Conservation (phyloP, 2,329 filamentous ascomycete genomes). For the Emericellopsis cladophorae region DNA sequence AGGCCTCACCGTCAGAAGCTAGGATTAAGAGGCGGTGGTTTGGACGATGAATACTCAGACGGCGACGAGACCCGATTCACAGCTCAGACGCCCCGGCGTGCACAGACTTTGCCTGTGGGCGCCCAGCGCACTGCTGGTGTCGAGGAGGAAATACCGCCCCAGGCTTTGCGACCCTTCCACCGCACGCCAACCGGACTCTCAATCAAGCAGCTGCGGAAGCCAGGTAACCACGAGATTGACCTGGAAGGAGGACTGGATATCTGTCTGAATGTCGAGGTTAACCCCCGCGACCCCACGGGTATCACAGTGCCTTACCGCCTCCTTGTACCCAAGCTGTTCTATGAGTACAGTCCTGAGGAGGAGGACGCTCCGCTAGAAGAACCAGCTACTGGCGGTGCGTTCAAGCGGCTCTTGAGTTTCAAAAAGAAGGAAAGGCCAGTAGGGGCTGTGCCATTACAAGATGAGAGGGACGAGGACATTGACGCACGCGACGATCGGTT, state of each 20-base stretch:
- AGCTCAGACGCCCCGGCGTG: constrained; percentile 19
- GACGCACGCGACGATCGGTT: neutral
- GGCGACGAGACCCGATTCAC: constrained; percentile 48
- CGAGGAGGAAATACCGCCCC: neutral
- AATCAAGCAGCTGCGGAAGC: constrained; percentile 44
- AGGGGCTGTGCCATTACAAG: neutral
- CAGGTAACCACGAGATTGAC: constrained; percentile 50
- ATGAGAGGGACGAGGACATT: neutral
- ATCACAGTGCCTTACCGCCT: constrained; percentile 81
- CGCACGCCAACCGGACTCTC: constrained; percentile 59
- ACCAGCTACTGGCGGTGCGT: constrained; percentile 13
- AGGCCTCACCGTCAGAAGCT: constrained; percentile 9
- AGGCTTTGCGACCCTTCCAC: constrained; percentile 36
- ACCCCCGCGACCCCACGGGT: constrained; percentile 71
- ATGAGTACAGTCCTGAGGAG: constrained; percentile 35
- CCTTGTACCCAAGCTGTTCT: constrained; percentile 66
- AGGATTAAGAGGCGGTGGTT: constrained; percentile 26
- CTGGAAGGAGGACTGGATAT: constrained; percentile 78
- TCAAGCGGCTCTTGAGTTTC: constrained; percentile 33
- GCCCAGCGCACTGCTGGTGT: constrained; percentile 9
- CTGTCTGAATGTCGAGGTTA: constrained; percentile 80
- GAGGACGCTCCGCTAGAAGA: constrained; percentile 11
- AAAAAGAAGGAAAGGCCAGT: constrained; percentile 17
- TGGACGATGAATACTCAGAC: constrained; percentile 34
- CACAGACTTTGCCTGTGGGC: constrained; percentile 13